A percentile compares a stretch with the other conserved stretches of the same genome.
Evolutionary conservation across 805 yeast species (phyloP).

Genomic region (Priceomyces castillae): DNA sequence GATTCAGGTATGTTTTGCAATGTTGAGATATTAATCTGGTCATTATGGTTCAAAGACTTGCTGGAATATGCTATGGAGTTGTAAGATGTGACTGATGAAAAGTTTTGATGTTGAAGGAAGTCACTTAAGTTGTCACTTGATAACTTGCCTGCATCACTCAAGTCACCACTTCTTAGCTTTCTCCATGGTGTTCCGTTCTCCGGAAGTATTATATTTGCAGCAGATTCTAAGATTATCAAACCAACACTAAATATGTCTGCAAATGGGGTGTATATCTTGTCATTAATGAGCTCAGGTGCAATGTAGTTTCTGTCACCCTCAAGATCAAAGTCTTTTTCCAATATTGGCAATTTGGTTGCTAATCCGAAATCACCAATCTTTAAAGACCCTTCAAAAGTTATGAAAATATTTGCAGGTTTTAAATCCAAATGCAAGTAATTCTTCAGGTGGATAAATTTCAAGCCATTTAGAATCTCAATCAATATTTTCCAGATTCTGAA

Average conservation of each 20-base stretch:
- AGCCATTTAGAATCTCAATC: conserved; percentile 76
- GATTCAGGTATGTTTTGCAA: conserved; percentile 1
- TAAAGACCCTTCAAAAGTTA: conserved; percentile 90
- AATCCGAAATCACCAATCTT: conserved; percentile 97
- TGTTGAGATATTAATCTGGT: neutral
- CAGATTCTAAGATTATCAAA: conserved; percentile 87
- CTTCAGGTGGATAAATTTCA: conserved; percentile 73
- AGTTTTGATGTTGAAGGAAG: conserved; percentile 37
- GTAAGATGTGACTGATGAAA: conserved; percentile 32
- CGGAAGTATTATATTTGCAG: conserved; percentile 91
- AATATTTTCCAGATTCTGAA: conserved; percentile 98
- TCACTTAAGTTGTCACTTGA: conserved; percentile 50
- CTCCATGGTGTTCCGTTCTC: conserved; percentile 98
- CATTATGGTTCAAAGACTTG: conserved; percentile 6
- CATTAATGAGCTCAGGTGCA: conserved; percentile 91
- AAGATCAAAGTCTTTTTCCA: conserved; percentile 68
- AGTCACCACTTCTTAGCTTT: conserved; percentile 88
- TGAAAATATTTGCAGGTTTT: conserved; percentile 92
- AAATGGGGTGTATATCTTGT: conserved; percentile 79
- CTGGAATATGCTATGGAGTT: conserved; percentile 16
- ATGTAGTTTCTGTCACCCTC: conserved; percentile 98
- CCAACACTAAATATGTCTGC: conserved; percentile 97
- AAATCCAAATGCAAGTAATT: conserved; percentile 82
- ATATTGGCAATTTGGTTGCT: conserved; percentile 76
- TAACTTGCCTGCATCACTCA: conserved; percentile 89